Conservation (phyloP, 345 rosid genomes). For the Syzygium jambos region DNA sequence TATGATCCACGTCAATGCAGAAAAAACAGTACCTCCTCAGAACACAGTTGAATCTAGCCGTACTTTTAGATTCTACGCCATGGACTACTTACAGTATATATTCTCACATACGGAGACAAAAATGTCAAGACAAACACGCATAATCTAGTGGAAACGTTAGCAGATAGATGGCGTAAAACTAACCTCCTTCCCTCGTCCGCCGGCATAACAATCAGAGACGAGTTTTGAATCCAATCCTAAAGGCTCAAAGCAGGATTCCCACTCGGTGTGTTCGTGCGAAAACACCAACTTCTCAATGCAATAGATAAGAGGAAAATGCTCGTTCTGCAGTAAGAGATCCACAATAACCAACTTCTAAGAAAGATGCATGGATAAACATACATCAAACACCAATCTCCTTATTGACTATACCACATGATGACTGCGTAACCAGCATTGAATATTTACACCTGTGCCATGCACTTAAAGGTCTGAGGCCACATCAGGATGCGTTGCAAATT, state of each 20-base stretch:
- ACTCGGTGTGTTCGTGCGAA: constrained; percentile 32
- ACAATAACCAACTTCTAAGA: background rate
- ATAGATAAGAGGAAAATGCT: constrained; percentile 65
- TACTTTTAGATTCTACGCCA: background rate
- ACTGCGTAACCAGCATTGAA: background rate
- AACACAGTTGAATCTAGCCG: background rate
- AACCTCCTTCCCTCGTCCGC: constrained; percentile 63
- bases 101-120: background rate
- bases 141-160: background rate
- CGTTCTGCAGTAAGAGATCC: constrained; percentile 39
- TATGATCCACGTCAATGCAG: background rate
- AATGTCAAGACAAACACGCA: background rate
- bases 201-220: constrained; percentile 46
- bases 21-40: background rate
- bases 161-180: background rate
- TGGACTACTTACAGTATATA: background rate
- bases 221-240: constrained; percentile 50
- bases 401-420: background rate
- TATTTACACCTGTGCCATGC: background rate
- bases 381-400: background rate
- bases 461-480: background rate
- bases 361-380: background rate
- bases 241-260: constrained; percentile 72
- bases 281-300: constrained; percentile 66
- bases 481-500: background rate